Percentiles rank a stretch among this genome's conserved stretches.
Evolutionary conservation across 139 green algal genomes (phyloP).

Genomic region (Zygnema cylindricum): DNA sequence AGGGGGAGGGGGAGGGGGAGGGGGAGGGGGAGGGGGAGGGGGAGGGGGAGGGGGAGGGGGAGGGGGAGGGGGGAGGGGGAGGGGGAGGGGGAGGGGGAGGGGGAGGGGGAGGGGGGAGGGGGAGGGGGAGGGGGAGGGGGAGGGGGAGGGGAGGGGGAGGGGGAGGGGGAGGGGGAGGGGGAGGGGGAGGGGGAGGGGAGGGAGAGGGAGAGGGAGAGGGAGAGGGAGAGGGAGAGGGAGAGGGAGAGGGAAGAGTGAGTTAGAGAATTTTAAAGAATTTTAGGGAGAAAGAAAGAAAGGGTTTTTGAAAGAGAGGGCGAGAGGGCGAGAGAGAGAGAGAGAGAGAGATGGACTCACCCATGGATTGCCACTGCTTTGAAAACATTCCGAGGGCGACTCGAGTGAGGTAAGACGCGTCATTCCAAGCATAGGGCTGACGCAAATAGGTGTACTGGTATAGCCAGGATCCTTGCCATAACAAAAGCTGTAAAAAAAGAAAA

Average conservation of each 20-base stretch:
- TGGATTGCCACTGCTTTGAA: conserved; percentile 12
- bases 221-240: not conserved
- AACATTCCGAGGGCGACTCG: conserved; percentile 45
- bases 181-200: not conserved
- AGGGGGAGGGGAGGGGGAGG: not conserved
- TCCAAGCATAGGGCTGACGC: conserved; percentile 18
- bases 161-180: no score
- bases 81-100: no score
- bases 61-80: no score
- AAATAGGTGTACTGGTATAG: conserved; percentile 17
- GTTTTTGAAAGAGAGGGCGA: not conserved
- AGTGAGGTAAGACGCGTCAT: conserved; percentile 52
- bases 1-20: no score
- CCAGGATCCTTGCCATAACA: conserved; percentile 44
- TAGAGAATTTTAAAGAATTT: not conserved
- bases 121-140: conserved; percentile 45
- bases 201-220: not conserved
- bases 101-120: no score
- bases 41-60: no score
- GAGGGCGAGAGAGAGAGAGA: not conserved
- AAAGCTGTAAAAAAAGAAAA: conserved; percentile 23
- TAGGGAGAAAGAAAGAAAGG: not conserved
- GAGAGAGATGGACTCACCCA: conserved; percentile 32
- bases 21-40: no score
- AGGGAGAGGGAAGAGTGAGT: not conserved